phyloP scores from a whole-genome alignment of 1,284 basidiomycete genomes.

The Rhodofomes roseus region DNA sequence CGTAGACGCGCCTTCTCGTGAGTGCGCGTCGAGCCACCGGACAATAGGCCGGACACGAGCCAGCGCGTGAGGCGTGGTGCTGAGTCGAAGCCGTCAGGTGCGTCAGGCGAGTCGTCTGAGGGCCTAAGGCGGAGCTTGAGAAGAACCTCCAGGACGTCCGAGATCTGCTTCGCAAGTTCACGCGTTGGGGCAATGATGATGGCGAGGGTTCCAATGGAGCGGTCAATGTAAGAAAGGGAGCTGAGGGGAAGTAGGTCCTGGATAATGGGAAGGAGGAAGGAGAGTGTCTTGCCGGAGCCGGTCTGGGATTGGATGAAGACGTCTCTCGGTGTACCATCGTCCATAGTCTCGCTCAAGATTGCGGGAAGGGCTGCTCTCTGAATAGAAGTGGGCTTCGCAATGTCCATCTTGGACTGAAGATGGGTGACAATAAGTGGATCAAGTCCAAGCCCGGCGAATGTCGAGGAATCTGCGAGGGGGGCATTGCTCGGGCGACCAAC shows the following conservation, averaged over 20 bases:
- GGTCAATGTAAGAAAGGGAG: constrained; percentile 83
- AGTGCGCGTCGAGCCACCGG: constrained; percentile 70
- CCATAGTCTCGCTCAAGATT: constrained; percentile 49
- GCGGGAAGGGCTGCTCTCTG: constrained; percentile 81
- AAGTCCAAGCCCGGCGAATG: constrained; percentile 75
- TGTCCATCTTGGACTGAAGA: constrained; percentile 77
- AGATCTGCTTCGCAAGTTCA: constrained; percentile 93
- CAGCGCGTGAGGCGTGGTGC: constrained; percentile 75
- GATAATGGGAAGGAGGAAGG: constrained; percentile 93
- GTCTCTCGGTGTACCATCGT: constrained; percentile 55
- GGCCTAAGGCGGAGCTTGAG: constrained; percentile 75
- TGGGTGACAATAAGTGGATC: constrained; percentile 82
- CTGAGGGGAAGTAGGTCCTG: constrained; percentile 92
- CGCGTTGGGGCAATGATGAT: constrained; percentile 94
- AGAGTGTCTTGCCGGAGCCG: constrained; percentile 95
- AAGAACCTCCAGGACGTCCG: constrained; percentile 62
- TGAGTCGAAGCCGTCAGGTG: constrained; percentile 44
- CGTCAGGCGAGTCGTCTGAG: constrained; percentile 49
- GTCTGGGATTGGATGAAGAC: constrained; percentile 97
- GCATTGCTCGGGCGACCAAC: constrained; percentile 75
- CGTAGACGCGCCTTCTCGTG: constrained; percentile 74
- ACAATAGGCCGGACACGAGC: constrained; percentile 91
- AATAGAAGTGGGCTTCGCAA: constrained; percentile 87
- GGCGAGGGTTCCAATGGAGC: constrained; percentile 85
- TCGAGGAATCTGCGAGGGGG: constrained; percentile 69